phyloP scores from a whole-genome alignment of 2,329 filamentous ascomycete genomes.

The Alternaria triticimaculans region DNA sequence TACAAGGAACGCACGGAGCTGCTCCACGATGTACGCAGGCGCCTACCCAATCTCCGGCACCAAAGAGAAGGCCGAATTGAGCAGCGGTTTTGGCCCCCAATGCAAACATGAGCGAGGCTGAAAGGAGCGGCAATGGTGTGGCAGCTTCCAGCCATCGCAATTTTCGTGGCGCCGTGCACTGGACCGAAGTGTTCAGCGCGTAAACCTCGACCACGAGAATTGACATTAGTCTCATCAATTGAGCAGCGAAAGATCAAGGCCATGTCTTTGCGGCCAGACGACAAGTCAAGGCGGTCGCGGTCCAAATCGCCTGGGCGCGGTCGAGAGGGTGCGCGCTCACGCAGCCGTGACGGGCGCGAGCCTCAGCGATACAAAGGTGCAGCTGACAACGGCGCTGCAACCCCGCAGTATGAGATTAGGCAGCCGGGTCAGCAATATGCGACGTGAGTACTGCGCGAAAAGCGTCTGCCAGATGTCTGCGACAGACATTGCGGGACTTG shows the following conservation, averaged over 20 bases:
- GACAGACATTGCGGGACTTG: conserved; percentile 7
- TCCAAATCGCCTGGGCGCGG: conserved; percentile 52
- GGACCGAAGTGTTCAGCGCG: conserved; percentile 1
- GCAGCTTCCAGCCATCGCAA: conserved; percentile 27
- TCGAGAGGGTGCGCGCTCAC: conserved; percentile 48
- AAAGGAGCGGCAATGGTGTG: conserved; percentile 15
- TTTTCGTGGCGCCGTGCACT: conserved; percentile 15
- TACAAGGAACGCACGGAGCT: background rate
- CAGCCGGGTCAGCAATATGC: conserved; percentile 46
- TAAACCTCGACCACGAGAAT: conserved; percentile 4
- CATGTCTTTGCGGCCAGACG: conserved; percentile 53
- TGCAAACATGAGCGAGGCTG: conserved; percentile 13
- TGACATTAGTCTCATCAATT: background rate
- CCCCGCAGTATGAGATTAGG: conserved; percentile 51
- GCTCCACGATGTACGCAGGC: background rate
- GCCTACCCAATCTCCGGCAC: background rate
- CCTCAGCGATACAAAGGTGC: conserved; percentile 39
- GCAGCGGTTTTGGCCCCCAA: conserved; percentile 20
- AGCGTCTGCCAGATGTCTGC: background rate
- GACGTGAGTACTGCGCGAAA: conserved; percentile 37
- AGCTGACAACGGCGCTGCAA: conserved; percentile 37
- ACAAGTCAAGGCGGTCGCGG: conserved; percentile 49
- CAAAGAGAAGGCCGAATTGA: background rate
- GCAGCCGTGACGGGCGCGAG: conserved; percentile 50
- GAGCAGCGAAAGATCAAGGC: background rate